Base-by-base conservation (phyloP, 768 basidiomycete species). In the Termitomyces sp. region DNA sequence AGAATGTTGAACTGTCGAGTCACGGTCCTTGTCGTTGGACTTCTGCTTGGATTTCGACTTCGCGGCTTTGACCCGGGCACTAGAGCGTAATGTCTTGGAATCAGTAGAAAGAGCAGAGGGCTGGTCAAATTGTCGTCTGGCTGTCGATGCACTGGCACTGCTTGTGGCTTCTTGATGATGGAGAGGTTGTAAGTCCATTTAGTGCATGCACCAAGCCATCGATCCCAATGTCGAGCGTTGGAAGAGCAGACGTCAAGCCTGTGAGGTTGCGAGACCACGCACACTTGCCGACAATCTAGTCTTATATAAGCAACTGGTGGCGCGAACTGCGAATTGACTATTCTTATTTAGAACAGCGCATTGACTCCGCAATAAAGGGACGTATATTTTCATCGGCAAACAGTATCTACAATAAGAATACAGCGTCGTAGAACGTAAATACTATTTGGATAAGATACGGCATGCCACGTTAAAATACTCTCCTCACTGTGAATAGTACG, bases 161-260 rank as follows among this genome's bases (percentile, higher is more conserved):
- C 77, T 81, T 74, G 81, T 82, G 82, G 85, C 85, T 83, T 86
- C 83, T 80, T 81, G 82, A 69, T 81, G 78, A 79, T 89, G 76
- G 70, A 74, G 75, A 77, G 81, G 83, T 89, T 83, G 82, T 84
- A 88, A 84, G 87, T 92, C 90, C 90, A 92, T 92, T 91, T 91
- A 91, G 88, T 84, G 79, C 79, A 82, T 85, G 81, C 86, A 75
- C 84, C 83, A 86, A 86, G 89, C 89, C 89, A 92, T 92, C 86
- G 89, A 89, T 83, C 71, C 76, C 69, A 68, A 71, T 69, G 68
- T 75, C 66, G 71, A 72, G 71, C 67, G 68, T 68, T 70, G 68
- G 71, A 67, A 63, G 67, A 64, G 69, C 71, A 65, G 70, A 68
- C 67, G 68, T 71, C 71, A 61, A 69, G 70, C 63, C 69, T 68